Evolutionary conservation across 148 eudicot species (phyloP), one percentile per base, ranked within the genome.

Genomic region (Nepenthes mirabilis): DNA sequence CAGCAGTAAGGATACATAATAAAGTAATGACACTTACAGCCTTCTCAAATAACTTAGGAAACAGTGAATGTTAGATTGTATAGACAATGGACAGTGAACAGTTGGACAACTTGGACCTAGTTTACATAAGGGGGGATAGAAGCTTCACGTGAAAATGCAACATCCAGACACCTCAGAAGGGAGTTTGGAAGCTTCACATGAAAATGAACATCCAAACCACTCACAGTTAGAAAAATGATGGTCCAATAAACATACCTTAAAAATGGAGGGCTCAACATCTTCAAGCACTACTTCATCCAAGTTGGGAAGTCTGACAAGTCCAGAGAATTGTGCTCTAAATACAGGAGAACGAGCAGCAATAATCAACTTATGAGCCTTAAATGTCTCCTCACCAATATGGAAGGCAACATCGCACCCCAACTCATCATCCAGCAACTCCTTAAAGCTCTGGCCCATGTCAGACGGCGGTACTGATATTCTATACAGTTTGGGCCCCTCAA

Each of bases 261-360:
- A 90, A 63, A 84, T 81, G 12, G 78, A 79, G 58, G 97, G 97
- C 65, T 87, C 89, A 35, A 90, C 65, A 70, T 90, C 97, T 68
- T 75, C 75, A 59, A 87, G 66, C 36, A 68, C 80, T 66, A 87
- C 95, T 59, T 79, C 66, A 33, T 82, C 82, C 76, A 69, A 65
- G 61, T 81, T 70, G 2, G 87, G 78, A 63, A 87, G 68, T 40
- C 97, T 91, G 60, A 90, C 61, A 61, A 81, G 90, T 48, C 97
- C 97, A 70, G 68, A 91, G 72, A 91, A 91, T 72, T 91, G 97
- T 37, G 97, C 95, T 80, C 76, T 82, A 62, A 87, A 91, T 12
- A 91, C 95, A 74, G 97, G 97, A 64, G 97, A 87, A 59, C 95
- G 87, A 49, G 97, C 88, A 65, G 91, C 95, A 65, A 90, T 91